Evolutionary conservation across 2,329 filamentous ascomycete species (phyloP).

Genomic region (Colletotrichum paranaense): DNA sequence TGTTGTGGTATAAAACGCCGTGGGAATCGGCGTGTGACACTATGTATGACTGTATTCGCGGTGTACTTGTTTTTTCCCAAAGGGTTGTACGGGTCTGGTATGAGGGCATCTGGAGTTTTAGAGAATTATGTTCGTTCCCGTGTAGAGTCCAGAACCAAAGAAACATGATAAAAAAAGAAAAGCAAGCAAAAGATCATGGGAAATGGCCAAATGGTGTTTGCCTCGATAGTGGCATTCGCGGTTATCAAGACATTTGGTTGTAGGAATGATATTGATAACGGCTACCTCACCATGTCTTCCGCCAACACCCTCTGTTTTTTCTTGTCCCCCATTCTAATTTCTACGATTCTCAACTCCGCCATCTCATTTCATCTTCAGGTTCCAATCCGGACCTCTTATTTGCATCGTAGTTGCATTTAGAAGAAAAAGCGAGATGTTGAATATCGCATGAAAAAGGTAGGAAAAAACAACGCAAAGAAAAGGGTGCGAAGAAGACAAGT

Average conservation of each 20-base stretch:
- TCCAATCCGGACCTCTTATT: neutral
- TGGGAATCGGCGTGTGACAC: neutral
- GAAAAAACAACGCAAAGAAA: neutral
- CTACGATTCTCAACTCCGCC: neutral
- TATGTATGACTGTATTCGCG: neutral
- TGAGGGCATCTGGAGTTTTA: conserved; percentile 1
- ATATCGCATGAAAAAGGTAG: conserved; percentile 32
- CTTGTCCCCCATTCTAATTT: neutral
- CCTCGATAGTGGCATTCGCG: neutral
- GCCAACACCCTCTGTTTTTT: neutral
- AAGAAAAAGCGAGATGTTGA: conserved; percentile 31
- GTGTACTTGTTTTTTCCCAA: neutral
- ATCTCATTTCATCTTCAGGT: neutral
- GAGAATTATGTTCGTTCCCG: conserved; percentile 8
- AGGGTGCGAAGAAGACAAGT: conserved; percentile 8
- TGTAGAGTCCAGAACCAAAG: neutral
- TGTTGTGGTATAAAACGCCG: neutral
- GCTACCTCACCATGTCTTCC: neutral
- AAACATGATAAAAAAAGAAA: neutral
- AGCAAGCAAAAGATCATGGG: too few relatives aligned
- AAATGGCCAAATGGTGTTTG: too few relatives aligned
- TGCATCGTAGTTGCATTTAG: neutral
- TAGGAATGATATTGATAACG: neutral
- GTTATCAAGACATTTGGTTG: neutral
- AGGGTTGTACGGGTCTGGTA: neutral